Base-by-base conservation (phyloP, 2,329 filamentous ascomycete species). In the Botrytis pseudocinerea region DNA sequence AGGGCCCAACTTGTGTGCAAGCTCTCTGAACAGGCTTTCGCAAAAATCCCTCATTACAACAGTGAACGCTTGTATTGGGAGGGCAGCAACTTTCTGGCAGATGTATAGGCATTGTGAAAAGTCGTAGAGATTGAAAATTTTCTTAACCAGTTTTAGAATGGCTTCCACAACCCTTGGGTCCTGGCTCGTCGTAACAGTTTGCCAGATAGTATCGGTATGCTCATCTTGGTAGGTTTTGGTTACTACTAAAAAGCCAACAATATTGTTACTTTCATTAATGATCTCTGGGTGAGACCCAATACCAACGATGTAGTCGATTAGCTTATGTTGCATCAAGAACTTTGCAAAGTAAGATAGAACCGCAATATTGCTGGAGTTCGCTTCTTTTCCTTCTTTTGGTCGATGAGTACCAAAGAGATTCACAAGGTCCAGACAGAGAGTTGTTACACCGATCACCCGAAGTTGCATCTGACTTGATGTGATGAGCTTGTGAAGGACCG, bases 271-370 rank as follows among this genome's bases (percentile, higher is more conserved):
- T 77, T 94, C 90, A 51, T 88, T 86, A 32, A 97, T 96, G 70
- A 98, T 89, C 79, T 97, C 94, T 1, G 95, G 94, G 79, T 98
- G 96, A 46, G 95, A 98, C 72, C 94, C 94, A 22, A 95, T 90
- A 2, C 95, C 93, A 69, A 98, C 88, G 63, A 99, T 90, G 82
- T 98, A 98, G 74, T 94, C 90, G 38, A 97, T 88, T 40, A 98
- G 85, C 70, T 90, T 90, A 57, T 92, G 91, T 10, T 86, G 83
- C 25, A 91, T 85, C 48, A 98, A 84, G 76, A 93, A 91, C 38
- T 88, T 85, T 8, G 93, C 89, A 70, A 97, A 84, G 77, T 92
- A 91, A 20, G 87, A 85, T 76, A 95, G 84, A 66, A 93, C 85
- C 1, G 87, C 85, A 77, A 86, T 84, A 61, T 84, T 80, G 48